These are phyloP conservation scores for Silene uniflora DNA, from an alignment of 148 eudicot species.

Conservation along the genomic window DNA sequence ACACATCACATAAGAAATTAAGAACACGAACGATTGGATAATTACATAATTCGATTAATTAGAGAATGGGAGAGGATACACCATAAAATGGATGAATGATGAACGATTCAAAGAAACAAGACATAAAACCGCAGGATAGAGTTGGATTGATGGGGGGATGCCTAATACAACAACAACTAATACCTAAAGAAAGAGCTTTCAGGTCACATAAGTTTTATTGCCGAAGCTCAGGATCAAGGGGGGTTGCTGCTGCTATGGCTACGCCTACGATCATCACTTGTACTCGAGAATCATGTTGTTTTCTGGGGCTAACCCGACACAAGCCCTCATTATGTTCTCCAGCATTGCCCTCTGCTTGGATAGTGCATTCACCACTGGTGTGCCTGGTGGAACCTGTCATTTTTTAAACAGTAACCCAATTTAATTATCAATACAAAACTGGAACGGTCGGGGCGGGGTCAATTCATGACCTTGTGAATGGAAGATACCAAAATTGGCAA, in stretches of 20 bases:
- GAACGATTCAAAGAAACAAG: background rate
- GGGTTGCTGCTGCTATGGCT: background rate
- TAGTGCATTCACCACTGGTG: constrained; percentile 96
- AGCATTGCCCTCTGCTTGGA: constrained; percentile 98
- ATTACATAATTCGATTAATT: constrained; percentile 22
- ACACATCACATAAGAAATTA: background rate
- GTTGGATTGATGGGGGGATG: constrained; percentile 13
- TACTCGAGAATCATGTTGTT: constrained; percentile 99
- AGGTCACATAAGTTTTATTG: constrained; percentile 28
- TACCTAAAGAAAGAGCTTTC: constrained; percentile 10
- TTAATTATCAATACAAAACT: background rate
- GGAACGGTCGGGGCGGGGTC: background rate
- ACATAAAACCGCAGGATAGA: background rate
- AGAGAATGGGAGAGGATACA: constrained; percentile 9
- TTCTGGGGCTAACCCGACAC: constrained; percentile 93
- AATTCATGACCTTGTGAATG: too few species aligned
- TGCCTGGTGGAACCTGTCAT: constrained; percentile 91
- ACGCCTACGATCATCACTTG: constrained; percentile 35
- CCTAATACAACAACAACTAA: constrained; percentile 11
- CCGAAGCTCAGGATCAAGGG: constrained; percentile 1
- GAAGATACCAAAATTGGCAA: too few species aligned
- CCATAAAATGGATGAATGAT: background rate
- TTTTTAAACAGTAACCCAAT: background rate
- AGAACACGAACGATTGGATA: background rate
- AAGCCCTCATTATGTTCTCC: constrained; percentile 96